phyloP scores from a whole-genome alignment of 768 basidiomycete genomes.

The Clitopilus hobsonii region DNA sequence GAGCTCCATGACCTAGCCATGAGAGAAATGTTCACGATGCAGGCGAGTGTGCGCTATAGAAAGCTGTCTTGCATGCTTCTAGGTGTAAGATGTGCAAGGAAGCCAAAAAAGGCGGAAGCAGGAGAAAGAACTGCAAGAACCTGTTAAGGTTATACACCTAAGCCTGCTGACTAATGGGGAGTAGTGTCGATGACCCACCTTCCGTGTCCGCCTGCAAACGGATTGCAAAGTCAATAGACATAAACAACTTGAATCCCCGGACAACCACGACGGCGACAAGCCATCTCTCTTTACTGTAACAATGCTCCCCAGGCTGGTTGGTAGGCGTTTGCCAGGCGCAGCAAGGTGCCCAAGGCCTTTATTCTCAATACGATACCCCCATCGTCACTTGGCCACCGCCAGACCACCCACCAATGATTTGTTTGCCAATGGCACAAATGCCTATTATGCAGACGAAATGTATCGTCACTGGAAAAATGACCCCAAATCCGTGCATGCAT shows the following conservation, averaged over 20 bases:
- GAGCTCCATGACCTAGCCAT: too few species aligned
- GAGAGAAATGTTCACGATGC: too few species aligned
- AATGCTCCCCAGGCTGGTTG: conserved; percentile 1
- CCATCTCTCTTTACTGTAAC: neutral
- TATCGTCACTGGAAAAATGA: conserved; percentile 90
- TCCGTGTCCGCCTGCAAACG: neutral
- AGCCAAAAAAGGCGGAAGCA: neutral
- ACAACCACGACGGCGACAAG: neutral
- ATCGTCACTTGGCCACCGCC: conserved; percentile 42
- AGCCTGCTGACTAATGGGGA: neutral
- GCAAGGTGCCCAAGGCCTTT: conserved; percentile 1
- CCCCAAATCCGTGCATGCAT: conserved; percentile 86
- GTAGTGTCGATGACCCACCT: neutral
- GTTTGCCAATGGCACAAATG: conserved; percentile 92
- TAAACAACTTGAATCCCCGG: neutral
- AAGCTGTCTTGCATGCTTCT: too few species aligned
- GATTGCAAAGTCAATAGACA: neutral
- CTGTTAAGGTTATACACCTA: neutral
- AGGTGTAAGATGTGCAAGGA: neutral
- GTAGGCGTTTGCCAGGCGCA: conserved; percentile 2
- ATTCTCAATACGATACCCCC: conserved; percentile 8
- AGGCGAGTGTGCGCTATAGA: too few species aligned
- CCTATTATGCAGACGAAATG: conserved; percentile 97
- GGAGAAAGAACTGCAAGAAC: neutral
- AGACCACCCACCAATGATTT: conserved; percentile 71